Conservation (phyloP, 2,329 filamentous ascomycete genomes). For the Paraconiothyrium sp. region DNA sequence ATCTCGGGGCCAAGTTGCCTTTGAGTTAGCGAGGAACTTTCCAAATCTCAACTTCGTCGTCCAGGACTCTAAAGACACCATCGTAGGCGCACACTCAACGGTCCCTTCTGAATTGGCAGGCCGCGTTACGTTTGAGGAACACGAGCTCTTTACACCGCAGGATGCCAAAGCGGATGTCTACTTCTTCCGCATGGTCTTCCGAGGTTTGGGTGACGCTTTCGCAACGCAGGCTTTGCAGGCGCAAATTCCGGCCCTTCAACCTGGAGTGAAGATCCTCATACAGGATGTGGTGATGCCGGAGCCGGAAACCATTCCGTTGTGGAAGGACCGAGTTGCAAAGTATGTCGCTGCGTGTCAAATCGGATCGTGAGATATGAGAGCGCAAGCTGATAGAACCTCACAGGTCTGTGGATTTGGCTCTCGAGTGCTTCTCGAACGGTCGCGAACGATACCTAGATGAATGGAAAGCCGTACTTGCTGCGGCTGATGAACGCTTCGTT, state of each 20-base stretch:
- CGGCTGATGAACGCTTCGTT: slow-evolving; percentile 23
- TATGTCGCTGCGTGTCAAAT: slow-evolving; percentile 12
- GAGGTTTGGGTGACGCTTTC: slow-evolving; percentile 17
- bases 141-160: slow-evolving; percentile 24
- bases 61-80: slow-evolving; percentile 19
- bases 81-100: slow-evolving; percentile 12
- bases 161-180: slow-evolving; percentile 21
- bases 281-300: slow-evolving; percentile 26
- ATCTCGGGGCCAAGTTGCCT: slow-evolving; percentile 22
- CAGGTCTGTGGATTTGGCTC: slow-evolving; percentile 25
- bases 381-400: slow-evolving; percentile 10
- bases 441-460: slow-evolving; percentile 25
- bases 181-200: slow-evolving; percentile 27
- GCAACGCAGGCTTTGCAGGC: slow-evolving; percentile 17
- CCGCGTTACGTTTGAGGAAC: slow-evolving; percentile 19
- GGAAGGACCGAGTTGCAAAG: slow-evolving; percentile 22
- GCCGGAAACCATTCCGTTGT: slow-evolving; percentile 19
- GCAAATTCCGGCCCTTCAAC: slow-evolving; percentile 23
- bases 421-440: slow-evolving; percentile 21
- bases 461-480: slow-evolving; percentile 27
- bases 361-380: slow-evolving; percentile 5
- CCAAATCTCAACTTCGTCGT: slow-evolving; percentile 19
- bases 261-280: slow-evolving; percentile 24
- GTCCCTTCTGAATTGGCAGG: slow-evolving; percentile 20
- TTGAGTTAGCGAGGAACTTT: slow-evolving; percentile 23